These are phyloP conservation scores for Pulveroboletus sp. DNA, from an alignment of 768 basidiomycete genomes.

Conservation along the genomic window DNA sequence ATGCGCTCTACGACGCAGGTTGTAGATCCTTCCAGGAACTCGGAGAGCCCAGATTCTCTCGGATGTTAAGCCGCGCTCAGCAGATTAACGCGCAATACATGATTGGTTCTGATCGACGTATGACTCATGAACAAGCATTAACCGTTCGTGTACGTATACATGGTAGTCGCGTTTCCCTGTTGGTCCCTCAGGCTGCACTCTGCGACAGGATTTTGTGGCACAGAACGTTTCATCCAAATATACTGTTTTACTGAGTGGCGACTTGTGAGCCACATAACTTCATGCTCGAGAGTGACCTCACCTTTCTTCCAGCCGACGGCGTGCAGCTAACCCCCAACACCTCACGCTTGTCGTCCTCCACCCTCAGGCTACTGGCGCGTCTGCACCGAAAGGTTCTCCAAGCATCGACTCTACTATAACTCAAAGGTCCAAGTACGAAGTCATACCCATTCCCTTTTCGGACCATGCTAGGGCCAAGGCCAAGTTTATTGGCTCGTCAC, in stretches of 20 bases:
- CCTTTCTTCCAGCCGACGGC: slow-evolving; percentile 42
- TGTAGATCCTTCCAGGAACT: slow-evolving; percentile 43
- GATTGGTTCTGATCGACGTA: slow-evolving; percentile 33
- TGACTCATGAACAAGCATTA: slow-evolving; percentile 41
- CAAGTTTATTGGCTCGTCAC: slow-evolving; percentile 1
- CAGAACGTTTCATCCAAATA: slow-evolving; percentile 44
- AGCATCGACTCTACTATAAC: slow-evolving; percentile 13
- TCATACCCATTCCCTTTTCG: slow-evolving; percentile 17
- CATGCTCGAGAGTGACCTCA: neutral
- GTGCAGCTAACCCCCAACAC: slow-evolving; percentile 15
- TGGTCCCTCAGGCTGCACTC: neutral
- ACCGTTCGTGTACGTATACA: slow-evolving; percentile 39
- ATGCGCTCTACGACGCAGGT: slow-evolving; percentile 47
- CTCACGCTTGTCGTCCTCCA: slow-evolving; percentile 17
- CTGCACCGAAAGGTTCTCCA: slow-evolving; percentile 15
- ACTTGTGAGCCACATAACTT: slow-evolving; percentile 48
- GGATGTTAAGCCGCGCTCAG: slow-evolving; percentile 37
- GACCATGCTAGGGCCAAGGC: slow-evolving; percentile 7
- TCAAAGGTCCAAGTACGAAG: slow-evolving; percentile 3
- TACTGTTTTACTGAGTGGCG: slow-evolving; percentile 47
- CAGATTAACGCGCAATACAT: slow-evolving; percentile 38
- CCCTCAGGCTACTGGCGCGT: slow-evolving; percentile 6
- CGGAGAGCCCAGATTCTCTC: slow-evolving; percentile 32
- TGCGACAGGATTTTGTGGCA: slow-evolving; percentile 44
- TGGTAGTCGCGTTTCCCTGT: neutral